Evolutionary conservation across 2,329 filamentous ascomycete genomes (phyloP).

Genomic region (Periglandula ipomoeae): DNA sequence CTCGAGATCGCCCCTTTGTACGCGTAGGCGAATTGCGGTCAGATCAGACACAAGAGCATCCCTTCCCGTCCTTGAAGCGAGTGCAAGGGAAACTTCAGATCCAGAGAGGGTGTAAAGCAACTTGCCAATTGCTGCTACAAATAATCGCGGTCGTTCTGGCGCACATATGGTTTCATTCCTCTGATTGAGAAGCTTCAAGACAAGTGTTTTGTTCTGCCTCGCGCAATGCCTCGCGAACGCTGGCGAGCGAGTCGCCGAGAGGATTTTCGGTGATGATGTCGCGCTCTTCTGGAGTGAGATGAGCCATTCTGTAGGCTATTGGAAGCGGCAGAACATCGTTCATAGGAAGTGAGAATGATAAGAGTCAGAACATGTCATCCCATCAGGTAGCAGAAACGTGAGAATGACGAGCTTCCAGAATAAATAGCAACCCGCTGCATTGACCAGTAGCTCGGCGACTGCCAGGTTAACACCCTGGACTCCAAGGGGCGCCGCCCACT

Average conservation of each 20-base stretch:
- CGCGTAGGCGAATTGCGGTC: not conserved
- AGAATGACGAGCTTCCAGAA: too few species aligned
- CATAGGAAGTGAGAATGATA: too few species aligned
- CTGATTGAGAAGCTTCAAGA: not conserved
- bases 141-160: not conserved
- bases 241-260: not conserved
- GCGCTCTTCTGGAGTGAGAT: not conserved
- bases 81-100: not conserved
- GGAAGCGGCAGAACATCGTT: too few species aligned
- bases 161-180: not conserved
- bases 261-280: not conserved
- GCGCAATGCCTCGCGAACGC: not conserved
- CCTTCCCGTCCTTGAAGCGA: not conserved
- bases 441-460: too few species aligned
- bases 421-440: too few species aligned
- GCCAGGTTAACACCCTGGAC: too few species aligned
- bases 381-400: too few species aligned
- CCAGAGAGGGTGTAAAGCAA: not conserved
- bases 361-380: too few species aligned
- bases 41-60: not conserved
- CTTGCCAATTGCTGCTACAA: not conserved
- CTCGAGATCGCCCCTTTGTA: not conserved
- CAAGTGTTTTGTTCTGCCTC: not conserved
- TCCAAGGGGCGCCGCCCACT: too few species aligned
- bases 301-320: not conserved